Evolutionary conservation across 2,329 filamentous ascomycete species (phyloP), one percentile per base, ranked within the genome.

Genomic region (Ploettnerulaceae sp.): DNA sequence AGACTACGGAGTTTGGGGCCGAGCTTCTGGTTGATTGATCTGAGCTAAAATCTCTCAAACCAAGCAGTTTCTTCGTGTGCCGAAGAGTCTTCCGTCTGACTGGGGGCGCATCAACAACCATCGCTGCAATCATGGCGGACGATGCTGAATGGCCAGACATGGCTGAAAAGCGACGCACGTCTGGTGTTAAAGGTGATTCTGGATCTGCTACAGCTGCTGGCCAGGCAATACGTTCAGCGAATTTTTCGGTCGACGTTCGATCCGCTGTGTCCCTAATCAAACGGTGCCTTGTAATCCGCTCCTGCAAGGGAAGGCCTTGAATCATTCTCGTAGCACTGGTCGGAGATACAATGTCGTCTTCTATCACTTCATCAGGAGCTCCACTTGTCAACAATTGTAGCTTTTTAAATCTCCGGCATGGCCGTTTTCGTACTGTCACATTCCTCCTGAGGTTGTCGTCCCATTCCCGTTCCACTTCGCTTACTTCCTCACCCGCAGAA

Each of bases 111-210:
- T 78, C 74, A n/a, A 82, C 67, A 26, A 81, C 63, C 35, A 79
- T 69, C 3, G 77, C 77, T 58, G 78, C 78, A 7, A 82, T 69
- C n/a, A 81, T 69, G 0, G 77, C 77, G 12, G 79, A 81, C 2
- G 70, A 67, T 1, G 68, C 71, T 14, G 78, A 81, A 47, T 67
- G 73, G 2, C 70, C 71, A 5, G 78, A 82, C 57, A 76, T 70
- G 9, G 69, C 69, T 6, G 79, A 82, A 18, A 72, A 69, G 28
- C 76, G 70, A 45, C 68, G 70, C 6, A 68, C 56, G 38, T 76
- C 73, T 28, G 60, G 46, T 14, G 55, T 57, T 12, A 41, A 45
- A 15, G 62, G 57, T 15, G 57, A 61, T 28, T 61, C 56, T 7
- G 48, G 36, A 28, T 51, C 52, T 39, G 47, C 46, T 7, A 43